These are phyloP conservation scores for Mortierella alpina DNA, from an alignment of 192 early-diverging fungal genomes.

Conservation along the genomic window DNA sequence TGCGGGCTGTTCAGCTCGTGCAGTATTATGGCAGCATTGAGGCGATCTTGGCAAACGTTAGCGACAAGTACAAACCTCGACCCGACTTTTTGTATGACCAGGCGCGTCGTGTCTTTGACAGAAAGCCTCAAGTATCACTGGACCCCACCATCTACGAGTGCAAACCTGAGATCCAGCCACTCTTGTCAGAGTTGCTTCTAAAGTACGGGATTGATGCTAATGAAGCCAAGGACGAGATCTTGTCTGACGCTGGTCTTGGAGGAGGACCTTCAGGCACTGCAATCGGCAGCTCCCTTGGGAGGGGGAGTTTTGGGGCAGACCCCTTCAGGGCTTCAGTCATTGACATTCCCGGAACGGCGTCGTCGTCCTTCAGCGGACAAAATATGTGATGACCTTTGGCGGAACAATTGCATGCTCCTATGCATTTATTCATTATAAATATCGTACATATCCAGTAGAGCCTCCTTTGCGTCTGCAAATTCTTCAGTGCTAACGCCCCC, in stretches of 20 bases:
- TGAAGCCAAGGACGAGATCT: conserved; percentile 9
- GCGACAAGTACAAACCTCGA: conserved; percentile 11
- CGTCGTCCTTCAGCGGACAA: neutral
- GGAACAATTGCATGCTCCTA: neutral
- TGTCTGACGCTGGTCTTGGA: neutral
- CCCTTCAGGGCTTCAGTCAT: conserved; percentile 12
- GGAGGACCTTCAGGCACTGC: neutral
- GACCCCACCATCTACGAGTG: conserved; percentile 5
- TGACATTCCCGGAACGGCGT: neutral
- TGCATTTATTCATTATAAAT: conserved; percentile 39
- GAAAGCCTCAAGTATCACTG: conserved; percentile 2
- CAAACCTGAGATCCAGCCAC: neutral
- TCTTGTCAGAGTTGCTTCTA: conserved; percentile 13
- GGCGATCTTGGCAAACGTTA: conserved; percentile 52
- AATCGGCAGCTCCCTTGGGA: neutral
- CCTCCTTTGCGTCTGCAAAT: conserved; percentile 39
- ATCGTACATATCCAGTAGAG: conserved; percentile 43
- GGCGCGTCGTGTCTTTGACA: conserved; percentile 44
- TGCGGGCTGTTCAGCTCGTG: conserved; percentile 69
- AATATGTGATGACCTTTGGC: neutral
- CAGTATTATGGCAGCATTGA: conserved; percentile 73
- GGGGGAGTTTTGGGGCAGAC: conserved; percentile 10
- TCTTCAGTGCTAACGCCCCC: conserved; percentile 37
- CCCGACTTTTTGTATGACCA: conserved; percentile 34
- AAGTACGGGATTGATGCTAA: conserved; percentile 31